phyloP scores from a whole-genome alignment of 495 filamentous ascomycete species.

The Penicillium cataractarum region DNA sequence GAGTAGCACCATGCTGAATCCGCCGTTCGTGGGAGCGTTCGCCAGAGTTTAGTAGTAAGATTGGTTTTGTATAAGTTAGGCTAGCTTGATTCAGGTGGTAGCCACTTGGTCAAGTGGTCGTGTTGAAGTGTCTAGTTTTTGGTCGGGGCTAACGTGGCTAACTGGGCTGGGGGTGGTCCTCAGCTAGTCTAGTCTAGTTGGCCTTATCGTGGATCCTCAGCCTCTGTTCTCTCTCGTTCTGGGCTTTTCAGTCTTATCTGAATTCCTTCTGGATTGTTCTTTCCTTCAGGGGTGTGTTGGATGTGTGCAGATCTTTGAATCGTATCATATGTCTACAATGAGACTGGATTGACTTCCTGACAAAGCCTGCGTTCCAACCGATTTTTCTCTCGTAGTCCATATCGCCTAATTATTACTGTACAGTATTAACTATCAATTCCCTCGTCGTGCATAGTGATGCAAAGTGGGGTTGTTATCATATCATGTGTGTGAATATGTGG shows the following conservation, averaged over 20 bases:
- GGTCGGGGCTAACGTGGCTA: neutral
- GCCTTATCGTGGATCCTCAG: constrained; percentile 13
- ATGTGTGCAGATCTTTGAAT: neutral
- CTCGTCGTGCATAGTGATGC: constrained; percentile 9
- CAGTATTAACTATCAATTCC: neutral
- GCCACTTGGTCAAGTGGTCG: constrained; percentile 4
- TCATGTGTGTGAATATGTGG: constrained; percentile 18
- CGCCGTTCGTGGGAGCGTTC: constrained; percentile 2
- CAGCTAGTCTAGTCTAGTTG: neutral
- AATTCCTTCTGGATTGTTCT: constrained; percentile 8
- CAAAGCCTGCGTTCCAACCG: neutral
- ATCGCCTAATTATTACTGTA: neutral
- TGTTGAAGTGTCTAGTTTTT: neutral
- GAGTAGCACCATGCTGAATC: constrained; percentile 18
- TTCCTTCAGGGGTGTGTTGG: constrained; percentile 5
- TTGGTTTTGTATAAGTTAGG: neutral
- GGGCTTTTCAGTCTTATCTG: constrained; percentile 6
- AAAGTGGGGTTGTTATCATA: constrained; percentile 30
- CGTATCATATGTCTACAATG: neutral
- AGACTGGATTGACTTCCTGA: neutral
- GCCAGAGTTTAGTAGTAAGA: constrained; percentile 4
- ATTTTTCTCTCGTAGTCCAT: neutral
- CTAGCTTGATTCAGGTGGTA: neutral
- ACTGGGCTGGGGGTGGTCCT: neutral
- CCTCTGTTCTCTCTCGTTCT: neutral